Evolutionary conservation across 345 rosid species (phyloP).

Genomic region (Leavenworthia alabamica): DNA sequence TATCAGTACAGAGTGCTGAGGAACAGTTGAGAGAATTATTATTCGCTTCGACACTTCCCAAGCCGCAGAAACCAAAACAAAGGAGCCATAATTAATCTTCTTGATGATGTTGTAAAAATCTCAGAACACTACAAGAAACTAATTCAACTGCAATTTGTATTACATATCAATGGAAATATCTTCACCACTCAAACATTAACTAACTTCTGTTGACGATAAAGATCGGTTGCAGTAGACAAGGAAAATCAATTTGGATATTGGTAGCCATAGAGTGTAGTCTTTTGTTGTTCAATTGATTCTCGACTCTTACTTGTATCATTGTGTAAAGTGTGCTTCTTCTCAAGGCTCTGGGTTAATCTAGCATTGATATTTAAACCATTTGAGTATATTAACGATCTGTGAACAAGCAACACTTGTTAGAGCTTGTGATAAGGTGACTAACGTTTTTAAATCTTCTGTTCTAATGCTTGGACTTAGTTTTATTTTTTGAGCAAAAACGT

Average conservation of each 20-base stretch:
- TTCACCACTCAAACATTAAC: slow-evolving; percentile 1
- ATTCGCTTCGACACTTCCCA: slow-evolving; percentile 42
- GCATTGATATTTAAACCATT: no score
- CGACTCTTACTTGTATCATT: no score
- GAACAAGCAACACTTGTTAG: no score
- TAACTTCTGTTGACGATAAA: neutral
- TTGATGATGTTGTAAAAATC: neutral
- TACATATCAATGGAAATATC: neutral
- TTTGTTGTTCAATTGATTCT: slow-evolving; percentile 1
- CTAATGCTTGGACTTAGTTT: no score
- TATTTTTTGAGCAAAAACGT: no score
- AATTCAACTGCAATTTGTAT: neutral
- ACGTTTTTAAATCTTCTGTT: no score
- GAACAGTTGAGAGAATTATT: slow-evolving; percentile 62
- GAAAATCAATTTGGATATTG: neutral
- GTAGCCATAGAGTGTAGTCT: neutral
- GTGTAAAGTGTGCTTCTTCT: no score
- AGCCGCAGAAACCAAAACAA: slow-evolving; percentile 37
- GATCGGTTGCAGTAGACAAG: neutral
- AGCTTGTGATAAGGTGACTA: no score
- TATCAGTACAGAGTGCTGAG: slow-evolving; percentile 66
- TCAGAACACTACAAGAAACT: neutral
- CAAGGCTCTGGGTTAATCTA: no score
- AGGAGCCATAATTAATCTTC: slow-evolving; percentile 42
- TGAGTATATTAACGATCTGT: no score